A percentile compares a stretch with the other conserved stretches of the same genome.
phyloP scores from a whole-genome alignment of 2,329 filamentous ascomycete species.

The Aspergillus quadrilineatus region DNA sequence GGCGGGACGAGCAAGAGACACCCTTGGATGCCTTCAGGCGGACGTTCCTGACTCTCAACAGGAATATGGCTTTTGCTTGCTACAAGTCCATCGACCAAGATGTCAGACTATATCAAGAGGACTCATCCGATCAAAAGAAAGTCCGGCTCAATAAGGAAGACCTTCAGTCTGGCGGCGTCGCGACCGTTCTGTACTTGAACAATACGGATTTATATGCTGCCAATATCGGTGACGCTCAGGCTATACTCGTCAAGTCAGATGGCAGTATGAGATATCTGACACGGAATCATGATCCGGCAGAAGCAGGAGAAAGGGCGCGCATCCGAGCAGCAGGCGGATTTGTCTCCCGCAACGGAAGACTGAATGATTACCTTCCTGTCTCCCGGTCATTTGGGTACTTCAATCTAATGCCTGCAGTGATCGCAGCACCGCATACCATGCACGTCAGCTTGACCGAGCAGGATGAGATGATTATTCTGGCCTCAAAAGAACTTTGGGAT shows the following conservation, averaged over 20 bases:
- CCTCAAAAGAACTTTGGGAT: constrained; percentile 92
- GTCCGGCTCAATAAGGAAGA: constrained; percentile 80
- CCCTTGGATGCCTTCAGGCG: constrained; percentile 80
- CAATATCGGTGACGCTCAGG: constrained; percentile 93
- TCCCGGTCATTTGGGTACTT: constrained; percentile 95
- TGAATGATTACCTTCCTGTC: constrained; percentile 88
- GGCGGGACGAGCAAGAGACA: constrained; percentile 66
- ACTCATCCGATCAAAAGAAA: constrained; percentile 64
- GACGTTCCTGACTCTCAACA: constrained; percentile 86
- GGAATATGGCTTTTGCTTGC: constrained; percentile 83
- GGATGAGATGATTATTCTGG: constrained; percentile 90
- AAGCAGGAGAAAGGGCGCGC: constrained; percentile 76
- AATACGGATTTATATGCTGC: constrained; percentile 89
- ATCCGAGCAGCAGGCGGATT: constrained; percentile 94
- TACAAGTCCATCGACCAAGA: constrained; percentile 73
- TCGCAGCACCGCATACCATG: constrained; percentile 81
- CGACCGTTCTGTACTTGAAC: constrained; percentile 85
- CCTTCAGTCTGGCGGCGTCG: constrained; percentile 83
- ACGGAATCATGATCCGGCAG: constrained; percentile 88
- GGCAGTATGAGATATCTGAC: constrained; percentile 81
- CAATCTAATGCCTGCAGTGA: constrained; percentile 86
- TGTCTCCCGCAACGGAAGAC: constrained; percentile 88
- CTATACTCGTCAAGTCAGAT: constrained; percentile 89
- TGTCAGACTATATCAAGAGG: constrained; percentile 61
- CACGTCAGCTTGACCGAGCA: constrained; percentile 78